Evolutionary conservation across 2,329 filamentous ascomycete genomes (phyloP), one percentile per base, ranked within the genome.

Genomic region (Fusarium buharicum): DNA sequence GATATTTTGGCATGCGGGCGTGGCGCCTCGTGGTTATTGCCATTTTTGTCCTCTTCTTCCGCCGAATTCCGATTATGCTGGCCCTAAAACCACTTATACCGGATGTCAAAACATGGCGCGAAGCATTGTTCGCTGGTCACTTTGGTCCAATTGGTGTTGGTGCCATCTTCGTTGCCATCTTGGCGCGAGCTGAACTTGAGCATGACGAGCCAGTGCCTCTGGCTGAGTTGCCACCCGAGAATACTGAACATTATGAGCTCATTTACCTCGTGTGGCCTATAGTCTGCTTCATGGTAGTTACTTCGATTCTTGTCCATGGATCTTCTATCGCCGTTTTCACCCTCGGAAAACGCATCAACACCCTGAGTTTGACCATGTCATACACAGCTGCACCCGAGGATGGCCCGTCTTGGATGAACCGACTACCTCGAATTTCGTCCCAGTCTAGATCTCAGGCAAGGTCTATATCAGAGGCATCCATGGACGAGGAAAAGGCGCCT

Each of bases 251-350:
- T 53, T 90, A 89, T 64, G 84, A 86, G 28, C 82, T 97, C 28
- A 88, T 98, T 47, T 85, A 91, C 50, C 79, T 97, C 24, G 96
- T 99, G 43, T 99, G 95, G 95, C 95, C 95, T 0, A 93, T 99
- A 55, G 92, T 91, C 0, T 92, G 92, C 1, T 99, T 99, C 76
- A 81, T 99, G 71, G 94, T 99, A 59, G 91, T 99, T 49, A 85
- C 91, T 4, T 99, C 95, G 12, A 99, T 99, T 70, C 78, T 98
- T 33, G 92, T 99, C 1, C 95, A 99, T 71, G 95, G 95, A 18
- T 98, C 95, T n/a, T 98, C 95, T 0, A 90, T 99, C 68, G 95
- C 95, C 6, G 95, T 99, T 9, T 99, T 99, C 71, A 98, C 95
- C 0, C 86, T 99, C 2, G 95, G 95, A 70, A 99, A 98, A 77